Evolutionary conservation across 164 flowering plant species (phyloP), one percentile per base, ranked within the genome.

Genomic region (Platanus orientalis): DNA sequence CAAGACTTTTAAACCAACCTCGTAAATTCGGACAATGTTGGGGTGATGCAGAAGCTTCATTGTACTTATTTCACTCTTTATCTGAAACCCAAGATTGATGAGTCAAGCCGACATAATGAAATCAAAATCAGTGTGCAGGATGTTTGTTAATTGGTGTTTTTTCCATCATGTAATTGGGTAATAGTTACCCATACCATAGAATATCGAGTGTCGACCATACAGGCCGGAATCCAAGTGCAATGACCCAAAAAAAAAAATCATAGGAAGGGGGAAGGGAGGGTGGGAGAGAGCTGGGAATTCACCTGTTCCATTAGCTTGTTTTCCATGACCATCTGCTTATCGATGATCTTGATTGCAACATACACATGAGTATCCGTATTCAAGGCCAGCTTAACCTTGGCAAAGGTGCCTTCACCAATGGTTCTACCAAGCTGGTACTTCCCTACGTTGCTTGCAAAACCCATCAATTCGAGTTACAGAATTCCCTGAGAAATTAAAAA

Each of bases 21-120:
- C 96, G 29, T 83, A 78, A 65, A 85, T 85, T 25, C 76, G 67
- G 4, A 87, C 88, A 40, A 89, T 87, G 71, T 85, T 85, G 17
- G 93, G 91, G 47, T 89, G 96, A 59, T 79, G 73, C 53, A 89
- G 74, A 54, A 89, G 87, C 75, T 78, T 89, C 96, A 89, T 86
- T 47, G 85, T 80, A 63, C 79, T 79, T 47, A 89, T 89, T 73
- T 89, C 96, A 68, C 89, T 76, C 54, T 78, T 71, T 6, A 89
- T 87, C 92, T 86, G 85, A 60, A 71, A 57, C 40, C 30, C 34
- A 61, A 56, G 40, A 9, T 29, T 10, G 24, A 23, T 16, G 16
- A 23, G 11, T 57, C 50, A 28, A n/a, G 17, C 23, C 16, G 48
- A 11, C 21, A 14, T 19, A n/a, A 23, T 54, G 13, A 29, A 60